Percentiles rank a stretch among this genome's conserved stretches.
These are phyloP conservation scores for Helotiales sp. DNA, from an alignment of 2,329 filamentous ascomycete genomes.

Conservation along the genomic window DNA sequence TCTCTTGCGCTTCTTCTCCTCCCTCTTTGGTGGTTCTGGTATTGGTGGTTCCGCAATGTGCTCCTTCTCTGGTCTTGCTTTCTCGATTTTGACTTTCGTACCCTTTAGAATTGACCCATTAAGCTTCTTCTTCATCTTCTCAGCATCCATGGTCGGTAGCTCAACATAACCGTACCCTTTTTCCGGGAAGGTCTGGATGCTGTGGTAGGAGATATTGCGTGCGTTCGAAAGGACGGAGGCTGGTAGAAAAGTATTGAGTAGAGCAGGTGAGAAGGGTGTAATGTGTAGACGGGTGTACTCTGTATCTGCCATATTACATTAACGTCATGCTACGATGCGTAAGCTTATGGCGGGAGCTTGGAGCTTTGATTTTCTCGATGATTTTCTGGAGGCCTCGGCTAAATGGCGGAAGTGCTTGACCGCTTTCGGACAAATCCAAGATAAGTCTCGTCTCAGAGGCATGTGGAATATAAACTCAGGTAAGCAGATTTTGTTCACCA, in stretches of 20 bases:
- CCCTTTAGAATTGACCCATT: conserved; percentile 85
- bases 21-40: conserved; percentile 40
- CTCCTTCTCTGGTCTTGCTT: conserved; percentile 66
- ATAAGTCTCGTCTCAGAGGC: not conserved
- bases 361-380: not conserved
- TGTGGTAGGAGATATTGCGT: conserved; percentile 85
- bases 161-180: conserved; percentile 89
- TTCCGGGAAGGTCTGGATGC: conserved; percentile 84
- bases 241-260: conserved; percentile 72
- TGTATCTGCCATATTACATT: conserved; percentile 18
- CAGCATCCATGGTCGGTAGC: conserved; percentile 75
- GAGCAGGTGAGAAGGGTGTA: conserved; percentile 75
- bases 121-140: conserved; percentile 89
- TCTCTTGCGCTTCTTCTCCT: conserved; percentile 49
- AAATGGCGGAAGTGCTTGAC: conserved; percentile 1
- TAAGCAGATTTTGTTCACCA: conserved; percentile 3
- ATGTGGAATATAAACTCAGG: not conserved
- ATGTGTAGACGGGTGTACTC: conserved; percentile 72
- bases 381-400: conserved; percentile 9
- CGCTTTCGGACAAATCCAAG: not conserved
- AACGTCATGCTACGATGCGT: conserved; percentile 1
- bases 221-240: conserved; percentile 64
- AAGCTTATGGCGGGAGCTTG: conserved; percentile 1
- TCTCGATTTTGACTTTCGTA: conserved; percentile 79
- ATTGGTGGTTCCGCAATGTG: conserved; percentile 39